Conservation (phyloP, 2,329 filamentous ascomycete species). For the Apiospora saccharicola region DNA sequence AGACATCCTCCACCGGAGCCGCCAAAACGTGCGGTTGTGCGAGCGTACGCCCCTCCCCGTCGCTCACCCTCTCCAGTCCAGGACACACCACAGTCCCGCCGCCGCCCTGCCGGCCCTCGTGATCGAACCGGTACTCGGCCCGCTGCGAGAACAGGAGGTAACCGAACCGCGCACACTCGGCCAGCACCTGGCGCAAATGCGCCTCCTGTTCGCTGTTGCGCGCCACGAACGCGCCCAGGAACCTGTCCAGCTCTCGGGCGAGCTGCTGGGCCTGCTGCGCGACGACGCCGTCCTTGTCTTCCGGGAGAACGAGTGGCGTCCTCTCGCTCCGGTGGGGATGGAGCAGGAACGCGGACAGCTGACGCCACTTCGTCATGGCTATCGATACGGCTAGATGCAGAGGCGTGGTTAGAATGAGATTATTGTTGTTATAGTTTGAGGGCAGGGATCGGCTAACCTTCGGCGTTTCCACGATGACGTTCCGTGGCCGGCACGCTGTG, state of each 20-base stretch:
- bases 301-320: constrained; percentile 42
- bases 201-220: constrained; percentile 42
- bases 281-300: constrained; percentile 32
- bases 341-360: constrained; percentile 51
- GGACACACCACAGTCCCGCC: constrained; percentile 35
- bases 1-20: constrained; percentile 26
- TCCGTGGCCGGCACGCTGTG: constrained; percentile 4
- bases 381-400: constrained; percentile 35
- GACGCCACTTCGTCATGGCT: constrained; percentile 52
- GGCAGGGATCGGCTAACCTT: background rate
- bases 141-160: constrained; percentile 53
- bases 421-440: too few species aligned
- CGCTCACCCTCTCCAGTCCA: constrained; percentile 36
- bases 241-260: constrained; percentile 42
- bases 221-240: constrained; percentile 46
- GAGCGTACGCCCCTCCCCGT: constrained; percentile 34
- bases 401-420: background rate
- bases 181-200: constrained; percentile 49
- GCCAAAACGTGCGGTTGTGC: constrained; percentile 30
- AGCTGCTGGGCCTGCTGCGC: constrained; percentile 43
- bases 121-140: constrained; percentile 45
- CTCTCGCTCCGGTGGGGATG: constrained; percentile 45
- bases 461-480: constrained; percentile 16
- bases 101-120: constrained; percentile 24
- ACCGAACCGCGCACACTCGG: constrained; percentile 50